Percentiles rank a stretch among this genome's conserved stretches.
Evolutionary conservation across 768 basidiomycete species (phyloP).

Genomic region (Psilocybe sp.): DNA sequence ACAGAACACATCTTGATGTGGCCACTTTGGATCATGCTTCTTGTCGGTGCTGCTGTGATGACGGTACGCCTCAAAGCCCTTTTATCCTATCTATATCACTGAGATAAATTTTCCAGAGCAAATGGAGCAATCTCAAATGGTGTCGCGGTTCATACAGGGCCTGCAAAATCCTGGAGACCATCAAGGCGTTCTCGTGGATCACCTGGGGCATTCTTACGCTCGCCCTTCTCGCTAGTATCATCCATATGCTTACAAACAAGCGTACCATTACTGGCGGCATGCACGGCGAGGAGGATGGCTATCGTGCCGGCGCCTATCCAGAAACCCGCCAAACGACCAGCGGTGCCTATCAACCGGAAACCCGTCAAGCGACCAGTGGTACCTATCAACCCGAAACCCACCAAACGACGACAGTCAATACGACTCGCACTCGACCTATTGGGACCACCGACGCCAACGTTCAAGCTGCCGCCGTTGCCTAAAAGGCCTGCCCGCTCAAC

Average conservation of each 20-base stretch:
- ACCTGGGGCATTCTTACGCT: conserved; percentile 51
- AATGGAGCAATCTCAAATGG: conserved; percentile 54
- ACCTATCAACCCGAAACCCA: no score
- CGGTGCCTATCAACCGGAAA: no score
- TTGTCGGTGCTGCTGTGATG: conserved; percentile 60
- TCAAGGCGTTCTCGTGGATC: conserved; percentile 71
- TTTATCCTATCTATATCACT: not conserved
- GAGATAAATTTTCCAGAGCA: conserved; percentile 26
- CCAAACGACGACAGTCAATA: no score
- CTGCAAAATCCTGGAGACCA: conserved; percentile 60
- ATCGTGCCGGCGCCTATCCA: no score
- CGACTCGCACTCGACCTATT: no score
- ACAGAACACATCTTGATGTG: conserved; percentile 49
- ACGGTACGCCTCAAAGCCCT: conserved; percentile 40
- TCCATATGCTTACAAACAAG: conserved; percentile 17
- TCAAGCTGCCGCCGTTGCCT: no score
- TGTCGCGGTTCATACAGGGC: conserved; percentile 45
- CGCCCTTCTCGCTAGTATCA: conserved; percentile 41
- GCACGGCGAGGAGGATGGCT: no score
- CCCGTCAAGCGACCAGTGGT: no score
- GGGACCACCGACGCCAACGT: no score
- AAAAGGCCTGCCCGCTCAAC: no score
- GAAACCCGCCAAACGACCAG: no score
- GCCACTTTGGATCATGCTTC: conserved; percentile 58
- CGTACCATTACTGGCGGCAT: conserved; percentile 3